Conservation (phyloP, 2,329 filamentous ascomycete genomes). For the Cercospora nicotianae region DNA sequence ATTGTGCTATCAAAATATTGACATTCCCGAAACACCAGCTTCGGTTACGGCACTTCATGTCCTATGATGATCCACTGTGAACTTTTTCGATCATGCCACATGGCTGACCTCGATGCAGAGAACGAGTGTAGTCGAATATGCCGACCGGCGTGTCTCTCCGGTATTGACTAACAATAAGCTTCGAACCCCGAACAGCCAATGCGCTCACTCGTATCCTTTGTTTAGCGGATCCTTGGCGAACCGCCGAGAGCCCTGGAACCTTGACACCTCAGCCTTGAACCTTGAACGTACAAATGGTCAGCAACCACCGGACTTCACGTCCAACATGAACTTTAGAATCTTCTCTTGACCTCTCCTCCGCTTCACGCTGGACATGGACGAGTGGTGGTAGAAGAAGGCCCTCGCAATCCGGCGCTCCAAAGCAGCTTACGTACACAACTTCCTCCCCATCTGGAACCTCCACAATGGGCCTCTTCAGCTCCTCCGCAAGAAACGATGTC, state of each 20-base stretch:
- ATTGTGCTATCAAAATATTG: background rate
- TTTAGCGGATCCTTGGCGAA: constrained; percentile 8
- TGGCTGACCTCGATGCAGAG: background rate
- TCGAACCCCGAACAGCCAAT: constrained; percentile 1
- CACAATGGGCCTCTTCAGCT: constrained; percentile 20
- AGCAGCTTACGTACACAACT: background rate
- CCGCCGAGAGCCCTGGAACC: background rate
- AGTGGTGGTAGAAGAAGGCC: background rate
- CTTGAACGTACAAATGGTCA: background rate
- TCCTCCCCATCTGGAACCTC: background rate
- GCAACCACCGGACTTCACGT: background rate
- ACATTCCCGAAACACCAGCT: background rate
- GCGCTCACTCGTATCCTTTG: background rate
- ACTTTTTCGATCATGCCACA: background rate
- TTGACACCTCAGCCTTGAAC: background rate
- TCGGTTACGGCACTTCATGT: background rate
- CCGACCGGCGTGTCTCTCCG: constrained; percentile 6
- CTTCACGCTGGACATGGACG: background rate
- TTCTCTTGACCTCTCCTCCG: background rate
- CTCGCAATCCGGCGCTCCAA: background rate
- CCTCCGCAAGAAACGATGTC: constrained; percentile 5
- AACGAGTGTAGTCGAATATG: background rate
- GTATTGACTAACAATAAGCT: constrained; percentile 7
- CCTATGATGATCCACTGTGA: background rate
- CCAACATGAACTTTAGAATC: background rate